Evolutionary conservation across 495 filamentous ascomycete species (phyloP).

Genomic region (Annulohypoxylon nitens): DNA sequence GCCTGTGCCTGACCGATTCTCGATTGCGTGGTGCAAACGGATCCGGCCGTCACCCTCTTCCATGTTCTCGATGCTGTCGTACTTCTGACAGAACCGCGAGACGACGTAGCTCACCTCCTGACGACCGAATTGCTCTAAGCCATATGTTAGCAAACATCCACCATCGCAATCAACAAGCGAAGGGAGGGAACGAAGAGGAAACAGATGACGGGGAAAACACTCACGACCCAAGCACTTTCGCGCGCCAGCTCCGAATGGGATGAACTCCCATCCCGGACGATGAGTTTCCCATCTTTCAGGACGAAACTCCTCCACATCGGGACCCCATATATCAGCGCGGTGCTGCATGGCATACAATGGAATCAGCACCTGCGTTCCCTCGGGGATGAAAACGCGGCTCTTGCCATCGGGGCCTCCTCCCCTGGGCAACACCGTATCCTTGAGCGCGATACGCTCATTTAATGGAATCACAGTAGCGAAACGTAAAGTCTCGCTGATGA

Average conservation of each 20-base stretch:
- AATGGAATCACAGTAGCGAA: conserved; percentile 56
- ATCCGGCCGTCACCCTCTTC: conserved; percentile 52
- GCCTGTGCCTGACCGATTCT: conserved; percentile 62
- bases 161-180: background rate
- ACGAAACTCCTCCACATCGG: conserved; percentile 45
- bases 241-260: conserved; percentile 42
- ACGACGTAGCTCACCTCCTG: conserved; percentile 59
- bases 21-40: conserved; percentile 60
- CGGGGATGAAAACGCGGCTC: conserved; percentile 45
- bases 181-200: background rate
- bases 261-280: conserved; percentile 57
- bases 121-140: conserved; percentile 59
- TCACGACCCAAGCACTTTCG: conserved; percentile 50
- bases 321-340: conserved; percentile 58
- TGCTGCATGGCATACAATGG: conserved; percentile 53
- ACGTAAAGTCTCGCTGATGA: conserved; percentile 62
- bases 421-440: conserved; percentile 62
- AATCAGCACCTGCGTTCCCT: conserved; percentile 54
- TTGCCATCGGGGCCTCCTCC: conserved; percentile 57
- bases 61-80: conserved; percentile 57
- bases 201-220: conserved; percentile 7
- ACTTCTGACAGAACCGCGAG: conserved; percentile 60
- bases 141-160: conserved; percentile 18
- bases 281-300: conserved; percentile 52
- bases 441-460: conserved; percentile 58